phyloP scores from a whole-genome alignment of 495 filamentous ascomycete species.

The Penicillium lividum region DNA sequence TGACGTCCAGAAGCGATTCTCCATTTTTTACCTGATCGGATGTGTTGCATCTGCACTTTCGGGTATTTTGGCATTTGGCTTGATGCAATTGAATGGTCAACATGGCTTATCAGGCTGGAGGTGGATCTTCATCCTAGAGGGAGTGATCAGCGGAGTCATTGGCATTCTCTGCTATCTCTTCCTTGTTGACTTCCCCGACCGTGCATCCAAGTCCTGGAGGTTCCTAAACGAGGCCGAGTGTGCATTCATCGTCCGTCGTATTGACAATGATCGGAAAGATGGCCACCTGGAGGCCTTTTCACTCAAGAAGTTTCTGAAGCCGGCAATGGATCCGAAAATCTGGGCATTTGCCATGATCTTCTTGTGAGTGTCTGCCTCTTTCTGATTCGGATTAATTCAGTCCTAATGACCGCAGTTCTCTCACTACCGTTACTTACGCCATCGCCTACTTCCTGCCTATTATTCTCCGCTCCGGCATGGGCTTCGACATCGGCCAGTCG shows the following conservation, averaged over 20 bases:
- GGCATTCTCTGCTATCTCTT: conserved; percentile 49
- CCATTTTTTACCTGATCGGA: conserved; percentile 64
- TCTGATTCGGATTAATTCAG: not conserved
- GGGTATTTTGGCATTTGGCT: conserved; percentile 65
- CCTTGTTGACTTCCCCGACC: conserved; percentile 62
- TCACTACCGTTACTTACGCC: conserved; percentile 61
- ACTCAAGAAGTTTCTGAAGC: conserved; percentile 48
- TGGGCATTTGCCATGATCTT: conserved; percentile 63
- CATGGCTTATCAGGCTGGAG: conserved; percentile 58
- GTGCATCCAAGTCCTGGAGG: conserved; percentile 50
- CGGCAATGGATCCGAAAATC: conserved; percentile 56
- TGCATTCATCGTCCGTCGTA: conserved; percentile 58
- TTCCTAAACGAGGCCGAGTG: conserved; percentile 53
- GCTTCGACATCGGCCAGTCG: conserved; percentile 53
- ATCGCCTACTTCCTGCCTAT: conserved; percentile 70
- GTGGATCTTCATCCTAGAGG: conserved; percentile 67
- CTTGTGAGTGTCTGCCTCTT: conserved; percentile 34
- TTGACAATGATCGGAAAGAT: conserved; percentile 61
- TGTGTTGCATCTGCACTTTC: conserved; percentile 60
- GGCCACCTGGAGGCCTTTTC: conserved; percentile 51
- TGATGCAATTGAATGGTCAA: conserved; percentile 58
- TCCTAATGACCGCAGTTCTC: conserved; percentile 30
- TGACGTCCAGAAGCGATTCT: conserved; percentile 65
- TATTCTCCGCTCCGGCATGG: conserved; percentile 59
- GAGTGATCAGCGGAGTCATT: conserved; percentile 48